Base-by-base conservation (phyloP, 768 basidiomycete genomes). In the Pisolithus microcarpus region DNA sequence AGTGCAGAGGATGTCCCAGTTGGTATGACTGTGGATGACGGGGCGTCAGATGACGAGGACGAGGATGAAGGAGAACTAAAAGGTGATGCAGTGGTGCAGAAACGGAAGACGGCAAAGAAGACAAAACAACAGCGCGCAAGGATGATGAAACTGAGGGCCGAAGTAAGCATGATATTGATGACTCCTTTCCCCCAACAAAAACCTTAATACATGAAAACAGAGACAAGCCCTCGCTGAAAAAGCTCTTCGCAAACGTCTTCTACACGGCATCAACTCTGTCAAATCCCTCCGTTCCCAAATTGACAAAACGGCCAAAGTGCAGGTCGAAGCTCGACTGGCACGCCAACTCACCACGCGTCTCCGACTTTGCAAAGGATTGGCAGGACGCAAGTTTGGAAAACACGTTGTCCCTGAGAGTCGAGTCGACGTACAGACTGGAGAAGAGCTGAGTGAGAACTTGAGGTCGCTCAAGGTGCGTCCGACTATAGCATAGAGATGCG, bases 401-500 rank as follows among this genome's bases (percentile, higher is more conserved):
- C 83, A 94, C 59, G 75, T 75, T 36, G 85, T 94, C 0, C 81
- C 80, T 1, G 80, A 79, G 57, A 77, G 72, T 13, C 72, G 75
- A 31, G 76, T 93, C 4, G 87, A 85, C 42, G 92, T 97, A 15
- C 93, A 96, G 67, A 75, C 95, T 0, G 90, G 90, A 2, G 93
- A 95, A 55, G 91, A 96, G 61, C 67, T 96, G 45, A 86, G 78
- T 50, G 93, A 96, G 68, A 92, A 75, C 60, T 68, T 95, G 59
- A 74, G 93, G 50, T 82, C 74, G 38, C 69, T 97, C 60, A 92
- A 92, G 82, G 92, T 89, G 47, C 39, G 77, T 69, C 18, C 42
- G 7, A 31, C 18, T 23, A 15, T 43, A 13, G 31, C 31, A 30
- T 30, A 30, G 7, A 7, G 31, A 1, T 13, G 10, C 31, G 31